Base-by-base conservation (phyloP, 345 rosid species). In the Lepidium africanum region DNA sequence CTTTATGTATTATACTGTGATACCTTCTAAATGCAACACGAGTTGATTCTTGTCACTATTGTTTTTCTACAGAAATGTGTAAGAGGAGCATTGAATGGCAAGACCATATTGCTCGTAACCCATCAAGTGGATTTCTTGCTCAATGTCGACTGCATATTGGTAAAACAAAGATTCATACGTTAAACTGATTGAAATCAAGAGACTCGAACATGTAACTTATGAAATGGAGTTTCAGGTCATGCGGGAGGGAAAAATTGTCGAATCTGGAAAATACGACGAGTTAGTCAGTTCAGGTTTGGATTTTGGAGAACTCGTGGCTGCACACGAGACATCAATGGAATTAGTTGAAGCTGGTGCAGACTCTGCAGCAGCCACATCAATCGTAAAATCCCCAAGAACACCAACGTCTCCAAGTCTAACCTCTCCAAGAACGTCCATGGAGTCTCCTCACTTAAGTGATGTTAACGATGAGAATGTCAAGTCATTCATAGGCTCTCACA, bases 51-150 rank as follows among this genome's bases (percentile, higher is more conserved):
- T 51, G 54, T 36, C 59, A 37, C 52, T 23, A 15, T 65, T 49
- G 12, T 59, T 15, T 32, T 58, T 61, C 33, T 70, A 67, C 78
- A 92, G 98, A 82, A 93, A 77, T 93, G 98, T 65, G 87, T 90
- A 9, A 86, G 97, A 73, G 90, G 98, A 72, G 92, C 81, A 72
- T 76, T 93, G 33, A 90, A 82, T 74, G 86, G 81, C 69, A 93
- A 93, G 81, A 90, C 98, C 32, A 58, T 93, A 65, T 71, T 93
- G 71, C 96, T 90, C 11, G 98, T 93, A 41, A 93, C 96, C 3
- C 98, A 93, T 67, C 97, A 93, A 85, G 96, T 93, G 11, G 98
- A 93, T 78, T 93, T 93, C 85, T 80, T 93, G 81, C 88, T 86
- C 66, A 90, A 88, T 59, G 86, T 90, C 27, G 92, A 93, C 60